These are phyloP conservation scores for Penicillium crustosum DNA, from an alignment of 2,329 filamentous ascomycete genomes.

Conservation along the genomic window DNA sequence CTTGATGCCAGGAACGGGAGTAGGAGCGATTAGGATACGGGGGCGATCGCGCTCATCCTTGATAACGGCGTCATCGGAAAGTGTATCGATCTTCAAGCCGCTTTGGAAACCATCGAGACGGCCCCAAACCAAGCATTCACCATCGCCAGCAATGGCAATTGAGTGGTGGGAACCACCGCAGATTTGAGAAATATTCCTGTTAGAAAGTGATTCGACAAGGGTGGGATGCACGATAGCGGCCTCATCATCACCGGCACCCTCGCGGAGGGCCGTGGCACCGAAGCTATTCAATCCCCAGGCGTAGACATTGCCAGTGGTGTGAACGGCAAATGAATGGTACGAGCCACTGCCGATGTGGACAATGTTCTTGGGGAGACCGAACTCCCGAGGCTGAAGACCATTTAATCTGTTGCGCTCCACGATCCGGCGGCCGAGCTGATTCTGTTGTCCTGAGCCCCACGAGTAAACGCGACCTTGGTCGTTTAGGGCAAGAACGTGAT, in stretches of 20 bases:
- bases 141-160: slow-evolving; percentile 54
- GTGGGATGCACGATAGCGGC: slow-evolving; percentile 71
- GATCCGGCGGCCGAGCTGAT: slow-evolving; percentile 65
- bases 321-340: slow-evolving; percentile 78
- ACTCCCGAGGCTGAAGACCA: slow-evolving; percentile 56
- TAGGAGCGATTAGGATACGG: slow-evolving; percentile 71
- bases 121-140: slow-evolving; percentile 60
- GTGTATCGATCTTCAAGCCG: slow-evolving; percentile 58
- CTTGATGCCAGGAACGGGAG: slow-evolving; percentile 59
- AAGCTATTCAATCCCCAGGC: slow-evolving; percentile 88
- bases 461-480: slow-evolving; percentile 60
- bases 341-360: slow-evolving; percentile 66
- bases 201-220: slow-evolving; percentile 63
- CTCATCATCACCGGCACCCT: slow-evolving; percentile 65
- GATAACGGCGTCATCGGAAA: slow-evolving; percentile 60
- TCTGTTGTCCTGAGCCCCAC: slow-evolving; percentile 68
- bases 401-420: slow-evolving; percentile 59
- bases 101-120: slow-evolving; percentile 60
- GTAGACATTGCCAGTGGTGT: slow-evolving; percentile 68
- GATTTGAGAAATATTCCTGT: slow-evolving; percentile 65
- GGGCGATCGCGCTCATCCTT: slow-evolving; percentile 64
- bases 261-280: slow-evolving; percentile 70
- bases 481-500: slow-evolving; percentile 59
- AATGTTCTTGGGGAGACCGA: slow-evolving; percentile 60
- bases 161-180: slow-evolving; percentile 77